Percentiles rank a stretch among this genome's conserved stretches.
Evolutionary conservation across 208 protist species (phyloP).

Genomic region (Porcisia deanei): DNA sequence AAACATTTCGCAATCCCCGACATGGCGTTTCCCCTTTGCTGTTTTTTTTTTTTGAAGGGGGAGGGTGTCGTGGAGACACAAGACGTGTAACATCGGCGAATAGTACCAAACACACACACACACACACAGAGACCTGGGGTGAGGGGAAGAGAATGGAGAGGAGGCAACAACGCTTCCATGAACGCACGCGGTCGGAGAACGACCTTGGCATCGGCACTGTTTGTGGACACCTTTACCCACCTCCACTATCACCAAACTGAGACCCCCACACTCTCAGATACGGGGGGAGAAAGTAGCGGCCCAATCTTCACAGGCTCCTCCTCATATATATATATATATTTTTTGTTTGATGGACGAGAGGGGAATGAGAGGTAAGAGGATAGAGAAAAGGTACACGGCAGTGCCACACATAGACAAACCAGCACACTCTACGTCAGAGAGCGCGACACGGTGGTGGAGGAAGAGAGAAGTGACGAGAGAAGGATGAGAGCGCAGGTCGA

Average conservation of each 20-base stretch:
- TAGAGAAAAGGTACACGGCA: neutral
- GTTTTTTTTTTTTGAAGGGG: neutral
- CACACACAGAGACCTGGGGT: neutral
- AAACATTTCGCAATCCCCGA: neutral
- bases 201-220: neutral
- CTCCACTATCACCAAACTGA: neutral
- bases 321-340: neutral
- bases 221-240: neutral
- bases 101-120: neutral
- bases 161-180: neutral
- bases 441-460: neutral
- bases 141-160: neutral
- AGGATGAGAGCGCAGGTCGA: neutral
- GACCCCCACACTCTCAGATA: neutral
- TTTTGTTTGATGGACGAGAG: neutral
- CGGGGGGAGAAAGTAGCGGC: neutral
- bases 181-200: neutral
- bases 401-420: neutral
- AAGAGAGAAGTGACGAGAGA: neutral
- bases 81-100: neutral
- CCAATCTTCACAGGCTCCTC: neutral
- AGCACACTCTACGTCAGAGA: neutral
- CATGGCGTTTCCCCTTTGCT: neutral
- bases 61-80: neutral
- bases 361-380: neutral